Percentiles rank a stretch among this genome's conserved stretches.
Evolutionary conservation across 2,329 filamentous ascomycete species (phyloP).

Genomic region (Pyricularia pennisetigena): DNA sequence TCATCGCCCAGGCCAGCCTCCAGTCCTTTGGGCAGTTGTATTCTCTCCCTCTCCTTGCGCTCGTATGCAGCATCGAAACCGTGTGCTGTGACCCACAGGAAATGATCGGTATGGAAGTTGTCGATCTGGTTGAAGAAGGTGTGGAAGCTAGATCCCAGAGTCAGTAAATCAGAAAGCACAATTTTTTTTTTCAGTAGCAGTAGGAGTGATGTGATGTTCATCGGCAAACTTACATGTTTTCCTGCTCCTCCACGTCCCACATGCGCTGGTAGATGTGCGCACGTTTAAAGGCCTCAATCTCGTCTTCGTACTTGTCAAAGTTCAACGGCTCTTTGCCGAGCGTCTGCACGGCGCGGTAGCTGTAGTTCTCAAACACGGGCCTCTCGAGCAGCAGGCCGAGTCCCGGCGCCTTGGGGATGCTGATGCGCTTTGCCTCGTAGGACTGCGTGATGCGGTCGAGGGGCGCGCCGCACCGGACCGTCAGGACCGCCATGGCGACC

Average conservation of each 20-base stretch:
- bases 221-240: constrained; percentile 60
- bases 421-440: constrained; percentile 63
- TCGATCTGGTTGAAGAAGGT: constrained; percentile 74
- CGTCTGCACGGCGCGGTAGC: constrained; percentile 56
- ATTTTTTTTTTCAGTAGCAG: background rate
- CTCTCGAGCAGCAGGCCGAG: constrained; percentile 81
- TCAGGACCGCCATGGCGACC: constrained; percentile 83
- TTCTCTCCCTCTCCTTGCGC: constrained; percentile 28
- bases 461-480: constrained; percentile 76
- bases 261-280: constrained; percentile 86
- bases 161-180: background rate
- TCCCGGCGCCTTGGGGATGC: constrained; percentile 89
- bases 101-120: constrained; percentile 60
- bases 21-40: constrained; percentile 23
- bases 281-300: constrained; percentile 85
- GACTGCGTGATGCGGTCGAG: constrained; percentile 61
- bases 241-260: constrained; percentile 79
- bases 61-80: constrained; percentile 53
- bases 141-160: constrained; percentile 46
- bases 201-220: no score
- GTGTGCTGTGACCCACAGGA: constrained; percentile 64
- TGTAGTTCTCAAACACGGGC: constrained; percentile 87
- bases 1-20: constrained; percentile 42
- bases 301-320: constrained; percentile 66
- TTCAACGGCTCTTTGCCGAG: constrained; percentile 61